These are phyloP conservation scores for Amyloporia xantha DNA, from an alignment of 768 basidiomycete species.

Conservation along the genomic window DNA sequence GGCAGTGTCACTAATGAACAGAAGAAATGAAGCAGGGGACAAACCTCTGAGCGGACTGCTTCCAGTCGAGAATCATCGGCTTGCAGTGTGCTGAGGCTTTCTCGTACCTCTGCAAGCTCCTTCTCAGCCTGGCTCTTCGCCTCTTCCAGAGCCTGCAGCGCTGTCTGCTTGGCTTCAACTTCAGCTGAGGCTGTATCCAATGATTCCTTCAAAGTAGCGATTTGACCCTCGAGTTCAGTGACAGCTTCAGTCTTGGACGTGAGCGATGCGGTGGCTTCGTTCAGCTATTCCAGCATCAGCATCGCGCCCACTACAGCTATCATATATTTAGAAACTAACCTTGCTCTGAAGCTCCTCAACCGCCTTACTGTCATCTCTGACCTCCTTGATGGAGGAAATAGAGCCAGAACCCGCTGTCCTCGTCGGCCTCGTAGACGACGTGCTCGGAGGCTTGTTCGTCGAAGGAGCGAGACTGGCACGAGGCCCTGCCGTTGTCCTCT, in stretches of 20 bases:
- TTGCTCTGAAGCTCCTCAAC: slow-evolving; percentile 54
- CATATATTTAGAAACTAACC: slow-evolving; percentile 36
- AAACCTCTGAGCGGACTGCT: slow-evolving; percentile 46
- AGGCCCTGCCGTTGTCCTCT: slow-evolving; percentile 30
- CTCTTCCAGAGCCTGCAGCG: slow-evolving; percentile 40
- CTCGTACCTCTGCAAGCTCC: slow-evolving; percentile 38
- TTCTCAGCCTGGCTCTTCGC: slow-evolving; percentile 44
- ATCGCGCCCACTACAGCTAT: neutral
- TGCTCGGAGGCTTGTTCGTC: slow-evolving; percentile 30
- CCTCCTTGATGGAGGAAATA: slow-evolving; percentile 69
- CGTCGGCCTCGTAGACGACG: slow-evolving; percentile 31
- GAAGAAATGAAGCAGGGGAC: slow-evolving; percentile 11
- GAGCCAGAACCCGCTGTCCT: slow-evolving; percentile 47
- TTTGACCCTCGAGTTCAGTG: slow-evolving; percentile 44
- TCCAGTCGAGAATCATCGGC: slow-evolving; percentile 31
- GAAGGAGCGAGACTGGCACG: slow-evolving; percentile 24
- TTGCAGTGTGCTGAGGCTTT: slow-evolving; percentile 33
- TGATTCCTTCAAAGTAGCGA: slow-evolving; percentile 42
- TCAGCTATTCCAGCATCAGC: slow-evolving; percentile 39
- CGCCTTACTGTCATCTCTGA: slow-evolving; percentile 54
- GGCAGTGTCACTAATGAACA: neutral
- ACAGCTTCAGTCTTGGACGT: slow-evolving; percentile 45
- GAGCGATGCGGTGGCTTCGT: slow-evolving; percentile 47
- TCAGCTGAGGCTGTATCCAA: slow-evolving; percentile 43
- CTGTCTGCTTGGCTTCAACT: slow-evolving; percentile 37